A percentile compares a stretch with the other conserved stretches of the same genome.
These are phyloP conservation scores for Grosmannia clavigera DNA, from an alignment of 2,329 filamentous ascomycete species.

Conservation along the genomic window DNA sequence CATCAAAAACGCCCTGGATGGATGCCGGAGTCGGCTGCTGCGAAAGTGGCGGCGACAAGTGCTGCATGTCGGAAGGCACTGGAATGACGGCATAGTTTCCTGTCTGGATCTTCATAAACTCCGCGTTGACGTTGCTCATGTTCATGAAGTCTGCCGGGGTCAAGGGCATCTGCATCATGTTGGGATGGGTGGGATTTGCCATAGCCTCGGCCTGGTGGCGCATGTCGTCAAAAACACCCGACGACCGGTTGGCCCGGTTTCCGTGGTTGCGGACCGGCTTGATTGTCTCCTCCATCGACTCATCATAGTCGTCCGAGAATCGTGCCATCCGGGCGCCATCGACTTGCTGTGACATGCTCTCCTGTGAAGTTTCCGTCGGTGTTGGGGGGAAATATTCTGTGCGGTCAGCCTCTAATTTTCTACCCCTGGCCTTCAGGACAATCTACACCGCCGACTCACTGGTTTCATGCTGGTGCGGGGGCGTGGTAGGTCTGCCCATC, in stretches of 20 bases:
- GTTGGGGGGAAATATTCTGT: constrained; percentile 54
- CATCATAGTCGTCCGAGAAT: constrained; percentile 50
- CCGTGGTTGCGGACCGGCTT: constrained; percentile 32
- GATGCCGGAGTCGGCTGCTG: constrained; percentile 41
- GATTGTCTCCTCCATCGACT: constrained; percentile 54
- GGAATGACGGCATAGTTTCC: constrained; percentile 21
- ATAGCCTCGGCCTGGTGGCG: constrained; percentile 39
- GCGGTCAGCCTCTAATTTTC: neutral
- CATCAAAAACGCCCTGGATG: constrained; percentile 25
- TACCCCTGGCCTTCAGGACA: neutral
- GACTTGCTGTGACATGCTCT: constrained; percentile 28
- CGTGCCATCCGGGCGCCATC: constrained; percentile 26
- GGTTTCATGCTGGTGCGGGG: constrained; percentile 44
- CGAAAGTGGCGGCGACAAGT: constrained; percentile 34
- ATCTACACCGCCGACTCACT: constrained; percentile 32
- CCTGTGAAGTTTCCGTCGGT: constrained; percentile 51
- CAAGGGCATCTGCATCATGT: constrained; percentile 37
- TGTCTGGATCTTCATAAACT: constrained; percentile 23
- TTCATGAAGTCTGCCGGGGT: constrained; percentile 45
- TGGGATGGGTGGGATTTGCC: constrained; percentile 44
- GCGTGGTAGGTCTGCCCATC: constrained; percentile 45
- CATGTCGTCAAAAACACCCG: constrained; percentile 47
- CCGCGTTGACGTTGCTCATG: constrained; percentile 20
- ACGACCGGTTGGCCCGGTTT: constrained; percentile 29
- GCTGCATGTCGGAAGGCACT: constrained; percentile 21